These are phyloP conservation scores for Erysiphe pulchra DNA, from an alignment of 2,329 filamentous ascomycete genomes.

Conservation along the genomic window DNA sequence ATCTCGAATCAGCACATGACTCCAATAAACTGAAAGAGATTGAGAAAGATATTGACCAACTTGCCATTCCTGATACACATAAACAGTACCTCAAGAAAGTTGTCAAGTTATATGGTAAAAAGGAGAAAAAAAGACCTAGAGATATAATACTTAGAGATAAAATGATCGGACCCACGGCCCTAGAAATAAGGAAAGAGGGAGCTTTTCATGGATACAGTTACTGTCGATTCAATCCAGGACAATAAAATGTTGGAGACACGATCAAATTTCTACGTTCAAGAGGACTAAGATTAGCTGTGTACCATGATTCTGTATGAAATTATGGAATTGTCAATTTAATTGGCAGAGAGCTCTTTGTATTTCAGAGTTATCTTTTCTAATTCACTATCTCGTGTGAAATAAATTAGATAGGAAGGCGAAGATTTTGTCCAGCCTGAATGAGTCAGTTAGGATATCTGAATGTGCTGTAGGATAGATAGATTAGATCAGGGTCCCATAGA, in stretches of 20 bases:
- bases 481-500: too few species aligned
- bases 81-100: constrained; percentile 14
- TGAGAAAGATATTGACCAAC: constrained; percentile 13
- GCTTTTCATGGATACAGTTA: constrained; percentile 86
- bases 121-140: constrained; percentile 54
- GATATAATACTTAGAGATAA: constrained; percentile 64
- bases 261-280: too few species aligned
- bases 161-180: constrained; percentile 34
- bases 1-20: constrained; percentile 12
- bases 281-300: too few species aligned
- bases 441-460: too few species aligned
- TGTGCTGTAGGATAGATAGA: too few species aligned
- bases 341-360: too few species aligned
- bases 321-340: too few species aligned
- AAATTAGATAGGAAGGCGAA: too few species aligned
- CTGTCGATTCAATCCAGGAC: constrained; percentile 20
- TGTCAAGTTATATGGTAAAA: constrained; percentile 16
- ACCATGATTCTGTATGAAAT: too few species aligned
- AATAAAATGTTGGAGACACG: constrained; percentile 2
- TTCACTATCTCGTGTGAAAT: too few species aligned
- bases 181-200: constrained; percentile 56
- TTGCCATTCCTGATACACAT: constrained; percentile 11
- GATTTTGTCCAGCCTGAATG: too few species aligned
- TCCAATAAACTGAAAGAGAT: constrained; percentile 10
- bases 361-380: too few species aligned